Evolutionary conservation across 73 alveolate species (phyloP), one percentile per base, ranked within the genome.

Genomic region (Paramecium sonneborni): DNA sequence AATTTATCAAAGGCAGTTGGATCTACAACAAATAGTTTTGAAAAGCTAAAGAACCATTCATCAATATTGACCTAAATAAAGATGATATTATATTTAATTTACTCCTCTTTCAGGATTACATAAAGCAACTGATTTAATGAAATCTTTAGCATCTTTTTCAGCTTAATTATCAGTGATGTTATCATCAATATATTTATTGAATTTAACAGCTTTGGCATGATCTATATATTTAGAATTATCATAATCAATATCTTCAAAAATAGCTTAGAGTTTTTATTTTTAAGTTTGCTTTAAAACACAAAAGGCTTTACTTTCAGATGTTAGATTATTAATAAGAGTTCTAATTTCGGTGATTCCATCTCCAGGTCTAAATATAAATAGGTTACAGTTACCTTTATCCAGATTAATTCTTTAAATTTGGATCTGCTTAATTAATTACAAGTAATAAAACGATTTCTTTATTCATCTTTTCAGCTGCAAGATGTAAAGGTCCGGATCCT

Each of bases 391-490:
- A 72, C 86, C 69, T 93, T 85, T 93, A 46, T 24, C 90, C 92
- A 20, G 76, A 57, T 11, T 69, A n/a, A 39, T 93, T 93, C 44
- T 92, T 93, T 21, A 48, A 15, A 69, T 88, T 84, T 6, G 74
- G 79, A 67, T 87, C 94, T 1, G 95, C 93, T 44, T 95, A 95
- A 57, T 76, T 41, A 15, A 92, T 93, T 10, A 94, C 79, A 35
- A 92, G 91, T 37, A 92, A 26, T 70, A 92, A 85, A 18, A 94
- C 85, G 24, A 76, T 62, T 41, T 93, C 95, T 26, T 79, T 92
- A 67, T 69, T 85, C 21, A 76, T 74, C 37, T 93, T 93, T 39
- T 86, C 94, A 32, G 95, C 87, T 5, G 96, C 97, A 23, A 70
- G 57, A 43, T 94, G 97, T 11, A 94, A 44, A n/a, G 95, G 92